Evolutionary conservation across 768 basidiomycete genomes (phyloP).

Genomic region (Dendrothele bispora): DNA sequence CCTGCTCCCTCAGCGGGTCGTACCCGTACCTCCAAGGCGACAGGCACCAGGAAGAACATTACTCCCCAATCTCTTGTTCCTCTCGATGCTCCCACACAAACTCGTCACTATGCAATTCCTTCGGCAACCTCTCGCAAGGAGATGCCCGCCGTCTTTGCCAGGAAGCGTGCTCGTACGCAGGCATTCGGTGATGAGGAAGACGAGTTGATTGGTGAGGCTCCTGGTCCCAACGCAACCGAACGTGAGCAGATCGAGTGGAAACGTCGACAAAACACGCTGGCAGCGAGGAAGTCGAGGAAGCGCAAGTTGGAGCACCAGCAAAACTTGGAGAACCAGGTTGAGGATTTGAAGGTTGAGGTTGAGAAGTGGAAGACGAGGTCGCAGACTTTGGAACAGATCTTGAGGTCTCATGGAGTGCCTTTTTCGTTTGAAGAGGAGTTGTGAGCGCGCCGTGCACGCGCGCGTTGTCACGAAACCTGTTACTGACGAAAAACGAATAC

Average conservation of each 20-base stretch:
- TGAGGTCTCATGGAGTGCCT: background rate
- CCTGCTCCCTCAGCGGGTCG: slow-evolving; percentile 14
- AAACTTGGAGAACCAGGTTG: slow-evolving; percentile 47
- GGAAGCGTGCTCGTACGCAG: slow-evolving; percentile 51
- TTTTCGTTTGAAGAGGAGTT: slow-evolving; percentile 6
- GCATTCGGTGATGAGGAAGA: slow-evolving; percentile 40
- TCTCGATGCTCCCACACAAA: slow-evolving; percentile 76
- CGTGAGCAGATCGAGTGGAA: slow-evolving; percentile 62
- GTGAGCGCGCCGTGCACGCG: too few species aligned
- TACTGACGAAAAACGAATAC: too few species aligned
- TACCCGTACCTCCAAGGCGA: slow-evolving; percentile 31
- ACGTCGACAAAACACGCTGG: slow-evolving; percentile 68
- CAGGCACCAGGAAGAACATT: slow-evolving; percentile 53
- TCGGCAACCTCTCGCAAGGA: slow-evolving; percentile 76
- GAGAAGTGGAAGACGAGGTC: slow-evolving; percentile 49
- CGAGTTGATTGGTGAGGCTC: slow-evolving; percentile 22
- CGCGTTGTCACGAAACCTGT: too few species aligned
- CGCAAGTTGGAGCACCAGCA: slow-evolving; percentile 66
- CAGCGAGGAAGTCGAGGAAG: slow-evolving; percentile 63
- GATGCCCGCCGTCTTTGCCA: slow-evolving; percentile 43
- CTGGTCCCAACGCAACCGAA: slow-evolving; percentile 33
- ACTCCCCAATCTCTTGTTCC: slow-evolving; percentile 65
- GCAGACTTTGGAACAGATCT: slow-evolving; percentile 1
- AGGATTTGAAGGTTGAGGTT: slow-evolving; percentile 40
- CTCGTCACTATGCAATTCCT: slow-evolving; percentile 66